Conservation (phyloP, 371 early-diverging fungal species). For the Saksenaea oblongispora region DNA sequence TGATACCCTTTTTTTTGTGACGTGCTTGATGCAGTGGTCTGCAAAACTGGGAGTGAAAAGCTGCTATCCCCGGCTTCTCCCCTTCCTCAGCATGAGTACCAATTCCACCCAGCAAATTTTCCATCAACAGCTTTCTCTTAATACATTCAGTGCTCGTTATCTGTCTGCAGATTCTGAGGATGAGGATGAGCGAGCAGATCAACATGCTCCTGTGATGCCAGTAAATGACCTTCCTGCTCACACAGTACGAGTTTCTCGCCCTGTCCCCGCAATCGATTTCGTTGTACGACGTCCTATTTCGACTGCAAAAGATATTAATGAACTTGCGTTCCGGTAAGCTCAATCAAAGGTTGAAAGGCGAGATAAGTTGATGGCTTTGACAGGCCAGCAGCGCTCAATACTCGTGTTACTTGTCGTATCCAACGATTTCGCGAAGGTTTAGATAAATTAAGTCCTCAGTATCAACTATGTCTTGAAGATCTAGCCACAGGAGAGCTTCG, state of each 20-base stretch:
- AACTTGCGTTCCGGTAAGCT: constrained; percentile 42
- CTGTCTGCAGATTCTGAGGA: constrained; percentile 12
- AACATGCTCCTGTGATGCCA: constrained; percentile 10
- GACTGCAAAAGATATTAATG: constrained; percentile 29
- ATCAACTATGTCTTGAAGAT: constrained; percentile 76
- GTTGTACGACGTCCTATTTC: constrained; percentile 25
- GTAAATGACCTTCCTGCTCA: constrained; percentile 15
- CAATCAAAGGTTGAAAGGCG: neutral
- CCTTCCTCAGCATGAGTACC: neutral
- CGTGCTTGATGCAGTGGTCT: neutral
- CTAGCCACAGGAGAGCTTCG: constrained; percentile 47
- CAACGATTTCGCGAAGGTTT: constrained; percentile 70
- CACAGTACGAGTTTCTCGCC: constrained; percentile 41
- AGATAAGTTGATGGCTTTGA: neutral
- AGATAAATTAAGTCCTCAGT: constrained; percentile 71
- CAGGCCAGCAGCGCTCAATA: constrained; percentile 77
- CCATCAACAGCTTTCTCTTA: constrained; percentile 15
- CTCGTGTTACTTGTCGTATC: constrained; percentile 76
- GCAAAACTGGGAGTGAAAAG: neutral
- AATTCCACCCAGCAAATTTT: neutral
- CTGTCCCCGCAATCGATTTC: constrained; percentile 41
- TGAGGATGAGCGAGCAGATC: constrained; percentile 9
- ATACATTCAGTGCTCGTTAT: neutral
- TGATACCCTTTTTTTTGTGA: too few relatives aligned
- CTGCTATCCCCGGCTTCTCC: too few relatives aligned